Percentiles rank a stretch among this genome's conserved stretches.
phyloP scores from a whole-genome alignment of 257 asterid genomes.

The Scutellaria galericulata region DNA sequence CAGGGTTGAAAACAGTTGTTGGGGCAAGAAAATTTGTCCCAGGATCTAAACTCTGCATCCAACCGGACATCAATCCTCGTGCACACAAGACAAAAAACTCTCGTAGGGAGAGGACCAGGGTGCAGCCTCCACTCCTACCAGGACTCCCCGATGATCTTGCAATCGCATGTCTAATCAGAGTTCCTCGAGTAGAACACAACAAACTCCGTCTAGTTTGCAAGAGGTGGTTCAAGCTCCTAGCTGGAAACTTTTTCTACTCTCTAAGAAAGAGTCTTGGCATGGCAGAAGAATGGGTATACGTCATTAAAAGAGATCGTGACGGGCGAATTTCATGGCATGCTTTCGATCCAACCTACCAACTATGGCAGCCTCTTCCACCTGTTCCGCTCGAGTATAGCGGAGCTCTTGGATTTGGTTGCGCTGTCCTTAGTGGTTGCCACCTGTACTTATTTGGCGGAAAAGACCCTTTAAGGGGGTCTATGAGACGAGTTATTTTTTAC shows the following conservation, averaged over 20 bases:
- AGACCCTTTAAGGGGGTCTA: slow-evolving; percentile 60
- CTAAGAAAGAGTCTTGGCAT: slow-evolving; percentile 59
- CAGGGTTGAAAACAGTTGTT: slow-evolving; percentile 62
- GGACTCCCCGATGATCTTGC: slow-evolving; percentile 75
- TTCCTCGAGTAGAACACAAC: slow-evolving; percentile 62
- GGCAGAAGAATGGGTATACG: slow-evolving; percentile 76
- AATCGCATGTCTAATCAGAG: slow-evolving; percentile 67
- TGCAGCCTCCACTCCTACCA: slow-evolving; percentile 68
- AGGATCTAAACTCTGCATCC: slow-evolving; percentile 67
- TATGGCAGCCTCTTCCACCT: slow-evolving; percentile 74
- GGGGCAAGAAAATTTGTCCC: slow-evolving; percentile 71
- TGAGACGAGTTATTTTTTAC: slow-evolving; percentile 63
- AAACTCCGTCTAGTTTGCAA: slow-evolving; percentile 68
- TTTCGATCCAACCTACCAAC: slow-evolving; percentile 59
- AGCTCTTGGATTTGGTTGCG: slow-evolving; percentile 67
- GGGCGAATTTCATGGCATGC: slow-evolving; percentile 71
- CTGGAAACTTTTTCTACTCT: slow-evolving; percentile 65
- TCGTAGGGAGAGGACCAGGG: slow-evolving; percentile 58
- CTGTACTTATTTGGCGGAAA: slow-evolving; percentile 65
- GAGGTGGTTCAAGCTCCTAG: slow-evolving; percentile 64
- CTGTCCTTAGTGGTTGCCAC: slow-evolving; percentile 71
- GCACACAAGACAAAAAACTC: slow-evolving; percentile 57
- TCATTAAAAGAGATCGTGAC: slow-evolving; percentile 61
- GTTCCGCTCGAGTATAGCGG: slow-evolving; percentile 56
- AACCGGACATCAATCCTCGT: slow-evolving; percentile 60